These are phyloP conservation scores for Areca catechu DNA, from an alignment of 176 grass and related monocot species.

Conservation along the genomic window DNA sequence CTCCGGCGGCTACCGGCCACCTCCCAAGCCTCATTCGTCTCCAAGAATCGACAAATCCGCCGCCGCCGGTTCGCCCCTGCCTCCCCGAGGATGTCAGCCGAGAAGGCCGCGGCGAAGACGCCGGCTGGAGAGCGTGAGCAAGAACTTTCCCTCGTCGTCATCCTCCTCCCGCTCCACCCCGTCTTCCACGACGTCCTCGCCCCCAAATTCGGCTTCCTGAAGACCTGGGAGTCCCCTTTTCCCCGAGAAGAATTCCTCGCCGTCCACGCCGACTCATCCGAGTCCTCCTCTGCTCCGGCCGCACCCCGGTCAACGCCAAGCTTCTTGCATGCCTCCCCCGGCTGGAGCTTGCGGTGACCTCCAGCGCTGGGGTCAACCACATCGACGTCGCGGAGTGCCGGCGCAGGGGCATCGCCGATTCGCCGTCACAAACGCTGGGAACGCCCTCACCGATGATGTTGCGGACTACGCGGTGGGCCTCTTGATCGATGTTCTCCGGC, in stretches of 20 bases:
- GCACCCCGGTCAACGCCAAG: background rate
- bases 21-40: too few relatives aligned
- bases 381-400: background rate
- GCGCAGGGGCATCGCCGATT: background rate
- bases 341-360: background rate
- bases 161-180: background rate
- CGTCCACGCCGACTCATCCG: background rate
- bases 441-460: background rate
- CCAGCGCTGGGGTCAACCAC: background rate
- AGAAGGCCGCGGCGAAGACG: too few relatives aligned
- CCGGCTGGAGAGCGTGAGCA: background rate
- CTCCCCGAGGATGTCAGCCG: too few relatives aligned
- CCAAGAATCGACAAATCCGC: too few relatives aligned
- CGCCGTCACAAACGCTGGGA: background rate
- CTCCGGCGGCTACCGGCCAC: too few relatives aligned
- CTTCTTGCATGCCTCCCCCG: background rate
- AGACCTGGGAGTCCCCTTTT: background rate
- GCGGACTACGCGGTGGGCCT: conserved; percentile 1
- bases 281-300: background rate
- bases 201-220: background rate
- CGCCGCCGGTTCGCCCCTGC: too few relatives aligned
- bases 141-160: background rate
- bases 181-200: background rate
- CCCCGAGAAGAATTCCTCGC: background rate
- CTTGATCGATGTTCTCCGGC: background rate